Evolutionary conservation across 2,329 filamentous ascomycete genomes (phyloP).

Genomic region (Plenodomus tracheiphilus): DNA sequence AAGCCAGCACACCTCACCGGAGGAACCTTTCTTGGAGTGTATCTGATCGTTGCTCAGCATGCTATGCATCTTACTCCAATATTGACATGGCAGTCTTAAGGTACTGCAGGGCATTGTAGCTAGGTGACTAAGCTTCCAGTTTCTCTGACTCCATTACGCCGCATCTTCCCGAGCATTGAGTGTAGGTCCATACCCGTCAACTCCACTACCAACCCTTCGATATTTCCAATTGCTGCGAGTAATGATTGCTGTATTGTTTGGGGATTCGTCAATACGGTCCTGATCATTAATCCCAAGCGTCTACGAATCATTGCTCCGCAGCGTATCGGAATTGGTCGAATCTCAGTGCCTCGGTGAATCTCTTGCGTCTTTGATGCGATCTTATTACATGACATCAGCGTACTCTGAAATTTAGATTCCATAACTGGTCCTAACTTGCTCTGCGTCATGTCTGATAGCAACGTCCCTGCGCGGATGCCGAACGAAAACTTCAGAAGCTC

Average conservation of each 20-base stretch:
- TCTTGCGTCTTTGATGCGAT: slow-evolving; percentile 3
- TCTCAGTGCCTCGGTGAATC: slow-evolving; percentile 4
- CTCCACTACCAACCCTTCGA: slow-evolving; percentile 5
- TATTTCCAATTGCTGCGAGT: slow-evolving; percentile 2
- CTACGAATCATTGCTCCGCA: slow-evolving; percentile 1
- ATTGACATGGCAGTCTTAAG: not conserved
- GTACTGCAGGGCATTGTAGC: slow-evolving; percentile 1
- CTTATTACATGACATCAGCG: not conserved
- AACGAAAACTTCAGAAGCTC: not conserved
- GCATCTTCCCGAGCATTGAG: not conserved
- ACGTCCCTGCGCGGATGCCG: not conserved
- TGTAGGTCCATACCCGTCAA: slow-evolving; percentile 1
- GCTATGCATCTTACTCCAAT: slow-evolving; percentile 1
- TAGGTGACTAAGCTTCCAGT: slow-evolving; percentile 1
- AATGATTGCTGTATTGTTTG: slow-evolving; percentile 2
- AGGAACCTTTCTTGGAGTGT: not conserved
- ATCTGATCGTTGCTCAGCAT: not conserved
- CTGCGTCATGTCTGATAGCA: slow-evolving; percentile 1
- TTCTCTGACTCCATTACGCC: slow-evolving; percentile 1
- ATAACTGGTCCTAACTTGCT: slow-evolving; percentile 1
- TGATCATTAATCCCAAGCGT: slow-evolving; percentile 2
- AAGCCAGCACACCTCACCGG: not conserved
- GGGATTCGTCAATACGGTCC: not conserved
- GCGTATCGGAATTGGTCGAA: not conserved
- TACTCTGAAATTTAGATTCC: not conserved